Evolutionary conservation across 1,284 basidiomycete species (phyloP).

Genomic region (Dichomitus squalens): DNA sequence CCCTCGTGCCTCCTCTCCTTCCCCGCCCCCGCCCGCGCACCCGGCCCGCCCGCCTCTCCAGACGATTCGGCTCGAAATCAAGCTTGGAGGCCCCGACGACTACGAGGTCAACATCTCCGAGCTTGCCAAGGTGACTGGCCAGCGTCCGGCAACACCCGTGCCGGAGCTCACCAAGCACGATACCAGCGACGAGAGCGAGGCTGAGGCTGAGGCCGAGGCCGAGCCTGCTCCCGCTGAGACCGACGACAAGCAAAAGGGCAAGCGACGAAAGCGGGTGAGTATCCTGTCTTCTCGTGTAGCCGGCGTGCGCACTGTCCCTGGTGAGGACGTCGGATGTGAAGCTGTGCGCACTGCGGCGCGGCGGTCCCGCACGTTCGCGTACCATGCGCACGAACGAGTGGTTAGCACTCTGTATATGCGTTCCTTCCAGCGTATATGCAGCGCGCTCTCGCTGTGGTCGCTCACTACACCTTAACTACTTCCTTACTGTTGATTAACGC

Average conservation of each 20-base stretch:
- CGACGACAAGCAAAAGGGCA: constrained; percentile 37
- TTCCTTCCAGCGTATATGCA: background rate
- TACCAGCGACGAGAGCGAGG: constrained; percentile 54
- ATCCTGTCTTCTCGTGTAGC: constrained; percentile 4
- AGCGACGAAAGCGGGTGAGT: constrained; percentile 45
- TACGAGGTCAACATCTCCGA: constrained; percentile 70
- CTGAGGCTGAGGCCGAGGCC: constrained; percentile 39
- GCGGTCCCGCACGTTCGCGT: background rate
- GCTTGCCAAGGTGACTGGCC: constrained; percentile 64
- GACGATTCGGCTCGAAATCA: constrained; percentile 71
- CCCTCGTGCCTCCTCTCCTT: constrained; percentile 58
- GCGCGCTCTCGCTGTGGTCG: background rate
- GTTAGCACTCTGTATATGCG: background rate
- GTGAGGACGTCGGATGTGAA: background rate
- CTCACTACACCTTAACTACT: background rate
- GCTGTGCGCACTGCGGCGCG: background rate
- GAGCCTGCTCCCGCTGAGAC: background rate
- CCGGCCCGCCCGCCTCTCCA: constrained; percentile 54
- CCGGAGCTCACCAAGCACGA: constrained; percentile 43
- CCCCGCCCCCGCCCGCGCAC: constrained; percentile 59
- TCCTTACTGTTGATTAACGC: too few species aligned
- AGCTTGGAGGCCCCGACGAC: constrained; percentile 68
- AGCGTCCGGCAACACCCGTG: constrained; percentile 60
- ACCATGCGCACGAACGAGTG: background rate
- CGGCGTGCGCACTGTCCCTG: background rate